Percentiles rank a stretch among this genome's conserved stretches.
phyloP scores from a whole-genome alignment of 352 stramenopile species.

The Globisporangium paddicum region DNA sequence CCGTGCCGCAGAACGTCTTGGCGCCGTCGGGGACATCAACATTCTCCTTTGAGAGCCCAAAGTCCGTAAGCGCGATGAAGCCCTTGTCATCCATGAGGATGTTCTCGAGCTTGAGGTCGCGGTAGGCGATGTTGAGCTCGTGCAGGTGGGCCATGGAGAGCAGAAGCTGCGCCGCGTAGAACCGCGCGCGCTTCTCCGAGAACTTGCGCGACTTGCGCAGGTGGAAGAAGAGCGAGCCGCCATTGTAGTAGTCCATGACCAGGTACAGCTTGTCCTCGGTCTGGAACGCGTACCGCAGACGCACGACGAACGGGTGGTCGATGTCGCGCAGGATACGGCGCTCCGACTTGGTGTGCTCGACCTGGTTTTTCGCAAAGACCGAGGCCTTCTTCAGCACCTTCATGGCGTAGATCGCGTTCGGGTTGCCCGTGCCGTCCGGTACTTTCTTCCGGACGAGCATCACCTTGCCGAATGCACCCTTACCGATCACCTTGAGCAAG shows the following conservation, averaged over 20 bases:
- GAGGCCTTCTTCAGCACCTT: conserved; percentile 92
- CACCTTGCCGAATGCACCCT: conserved; percentile 95
- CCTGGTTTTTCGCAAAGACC: conserved; percentile 91
- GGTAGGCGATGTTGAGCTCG: conserved; percentile 91
- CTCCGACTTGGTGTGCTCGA: conserved; percentile 92
- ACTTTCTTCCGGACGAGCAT: conserved; percentile 93
- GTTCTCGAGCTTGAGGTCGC: conserved; percentile 95
- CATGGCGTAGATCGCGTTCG: conserved; percentile 90
- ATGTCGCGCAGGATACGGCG: conserved; percentile 89
- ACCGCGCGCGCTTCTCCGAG: conserved; percentile 81
- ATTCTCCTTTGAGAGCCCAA: conserved; percentile 91
- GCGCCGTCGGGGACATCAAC: conserved; percentile 84
- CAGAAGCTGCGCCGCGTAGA: conserved; percentile 90
- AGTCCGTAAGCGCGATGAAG: conserved; percentile 91
- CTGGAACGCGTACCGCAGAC: conserved; percentile 92
- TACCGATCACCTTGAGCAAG: conserved; percentile 94
- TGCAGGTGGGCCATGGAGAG: conserved; percentile 92
- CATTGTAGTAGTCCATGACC: conserved; percentile 93
- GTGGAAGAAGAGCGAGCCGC: conserved; percentile 91
- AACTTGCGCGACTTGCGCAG: conserved; percentile 89
- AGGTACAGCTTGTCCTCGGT: conserved; percentile 92
- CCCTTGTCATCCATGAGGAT: conserved; percentile 93
- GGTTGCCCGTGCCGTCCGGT: conserved; percentile 51
- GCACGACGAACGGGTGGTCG: conserved; percentile 91
- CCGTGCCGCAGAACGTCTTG: conserved; percentile 92